These are phyloP conservation scores for Solanum acaule DNA, from an alignment of 257 asterid species.

Conservation along the genomic window DNA sequence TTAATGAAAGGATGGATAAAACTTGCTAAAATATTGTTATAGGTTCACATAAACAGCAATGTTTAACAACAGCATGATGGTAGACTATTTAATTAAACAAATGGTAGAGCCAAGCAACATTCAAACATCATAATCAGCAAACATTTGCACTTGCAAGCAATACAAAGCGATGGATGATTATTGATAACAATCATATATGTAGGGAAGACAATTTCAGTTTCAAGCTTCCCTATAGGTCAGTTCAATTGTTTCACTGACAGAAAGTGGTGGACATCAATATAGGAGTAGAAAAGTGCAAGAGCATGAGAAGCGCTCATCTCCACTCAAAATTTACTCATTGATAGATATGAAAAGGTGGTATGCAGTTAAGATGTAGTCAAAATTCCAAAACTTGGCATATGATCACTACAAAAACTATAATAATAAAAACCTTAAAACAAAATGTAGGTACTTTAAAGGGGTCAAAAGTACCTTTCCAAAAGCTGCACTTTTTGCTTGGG, in stretches of 20 bases:
- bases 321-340: not conserved
- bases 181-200: not conserved
- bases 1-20: not conserved
- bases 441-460: not conserved
- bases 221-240: not conserved
- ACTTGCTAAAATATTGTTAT: not conserved
- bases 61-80: not conserved
- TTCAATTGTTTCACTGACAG: not conserved
- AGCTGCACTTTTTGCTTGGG: conserved; percentile 87
- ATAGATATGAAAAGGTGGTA: not conserved
- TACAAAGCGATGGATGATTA: not conserved
- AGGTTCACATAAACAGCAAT: not conserved
- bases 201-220: not conserved
- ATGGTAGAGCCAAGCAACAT: not conserved
- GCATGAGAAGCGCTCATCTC: not conserved
- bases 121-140: not conserved
- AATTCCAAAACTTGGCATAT: not conserved
- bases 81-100: not conserved
- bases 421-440: not conserved
- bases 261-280: not conserved
- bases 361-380: not conserved
- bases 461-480: conserved; percentile 49
- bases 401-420: not conserved
- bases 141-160: not conserved
- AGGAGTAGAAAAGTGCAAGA: not conserved